A percentile compares a stretch with the other conserved stretches of the same genome.
Evolutionary conservation across 2,329 filamentous ascomycete species (phyloP).

Genomic region (Microcera coccophila): DNA sequence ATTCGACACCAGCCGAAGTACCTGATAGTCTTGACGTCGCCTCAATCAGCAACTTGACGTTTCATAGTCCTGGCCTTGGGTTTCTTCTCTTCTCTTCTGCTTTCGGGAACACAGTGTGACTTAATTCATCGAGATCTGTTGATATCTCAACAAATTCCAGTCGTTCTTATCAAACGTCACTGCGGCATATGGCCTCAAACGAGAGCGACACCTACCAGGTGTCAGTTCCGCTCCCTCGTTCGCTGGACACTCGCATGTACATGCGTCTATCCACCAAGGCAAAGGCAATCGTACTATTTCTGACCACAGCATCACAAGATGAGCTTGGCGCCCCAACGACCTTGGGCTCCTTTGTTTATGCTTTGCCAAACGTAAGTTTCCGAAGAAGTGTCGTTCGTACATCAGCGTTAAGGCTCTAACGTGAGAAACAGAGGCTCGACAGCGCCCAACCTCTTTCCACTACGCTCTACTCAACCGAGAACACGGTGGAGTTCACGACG

Average conservation of each 20-base stretch:
- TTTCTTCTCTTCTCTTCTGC: too few species aligned
- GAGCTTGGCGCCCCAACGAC: conserved; percentile 48
- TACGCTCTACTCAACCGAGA: conserved; percentile 69
- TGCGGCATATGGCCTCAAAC: conserved; percentile 20
- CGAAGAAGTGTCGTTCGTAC: background rate
- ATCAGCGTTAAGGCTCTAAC: conserved; percentile 9
- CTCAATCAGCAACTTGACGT: too few species aligned
- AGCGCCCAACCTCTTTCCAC: conserved; percentile 67
- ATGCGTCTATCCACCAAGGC: conserved; percentile 55
- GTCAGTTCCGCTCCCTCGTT: conserved; percentile 57
- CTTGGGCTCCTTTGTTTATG: conserved; percentile 90
- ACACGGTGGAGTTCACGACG: conserved; percentile 80
- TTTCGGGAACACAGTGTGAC: too few species aligned
- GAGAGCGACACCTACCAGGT: conserved; percentile 37
- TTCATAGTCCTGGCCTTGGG: too few species aligned
- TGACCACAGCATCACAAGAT: conserved; percentile 55
- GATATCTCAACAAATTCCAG: too few species aligned
- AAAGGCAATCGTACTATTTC: conserved; percentile 57
- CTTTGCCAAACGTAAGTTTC: conserved; percentile 74
- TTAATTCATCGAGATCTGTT: too few species aligned
- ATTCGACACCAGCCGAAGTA: too few species aligned
- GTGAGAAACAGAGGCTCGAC: conserved; percentile 43
- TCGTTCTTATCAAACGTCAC: too few species aligned
- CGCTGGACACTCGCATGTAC: conserved; percentile 59
- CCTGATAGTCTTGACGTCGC: too few species aligned